Percentiles rank a stretch among this genome's conserved stretches.
phyloP scores from a whole-genome alignment of 306 rosid genomes.

The Castanospermum australe region DNA sequence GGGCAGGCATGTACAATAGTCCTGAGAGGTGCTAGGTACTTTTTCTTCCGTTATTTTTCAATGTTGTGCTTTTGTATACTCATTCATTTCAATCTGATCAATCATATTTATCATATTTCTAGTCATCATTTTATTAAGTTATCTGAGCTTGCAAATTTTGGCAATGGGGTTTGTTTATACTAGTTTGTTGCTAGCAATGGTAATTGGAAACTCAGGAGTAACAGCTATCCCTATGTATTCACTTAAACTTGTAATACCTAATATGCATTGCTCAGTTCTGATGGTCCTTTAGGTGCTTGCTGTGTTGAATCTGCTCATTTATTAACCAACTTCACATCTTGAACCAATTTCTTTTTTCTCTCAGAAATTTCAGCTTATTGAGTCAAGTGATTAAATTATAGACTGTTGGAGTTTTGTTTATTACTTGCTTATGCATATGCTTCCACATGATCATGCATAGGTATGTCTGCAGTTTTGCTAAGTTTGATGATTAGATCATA shows the following conservation, averaged over 20 bases:
- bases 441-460: background rate
- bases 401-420: background rate
- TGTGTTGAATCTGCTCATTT: background rate
- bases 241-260: too few species aligned
- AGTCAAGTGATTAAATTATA: background rate
- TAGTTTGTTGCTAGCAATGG: too few species aligned
- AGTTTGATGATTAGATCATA: too few species aligned
- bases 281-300: background rate
- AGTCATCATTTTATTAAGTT: background rate
- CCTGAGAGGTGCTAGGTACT: slow-evolving; percentile 91
- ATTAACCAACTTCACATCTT: background rate
- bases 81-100: background rate
- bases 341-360: background rate
- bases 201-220: too few species aligned
- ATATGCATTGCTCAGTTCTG: too few species aligned
- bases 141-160: too few species aligned
- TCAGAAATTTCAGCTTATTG: background rate
- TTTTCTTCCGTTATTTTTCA: background rate
- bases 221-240: too few species aligned
- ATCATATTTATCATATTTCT: background rate
- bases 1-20: slow-evolving; percentile 96
- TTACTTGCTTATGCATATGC: background rate
- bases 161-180: background rate
- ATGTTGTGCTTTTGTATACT: background rate
- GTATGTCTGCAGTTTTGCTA: background rate